phyloP scores from a whole-genome alignment of 805 yeast species.

The Wickerhamomyces xylosicus region DNA sequence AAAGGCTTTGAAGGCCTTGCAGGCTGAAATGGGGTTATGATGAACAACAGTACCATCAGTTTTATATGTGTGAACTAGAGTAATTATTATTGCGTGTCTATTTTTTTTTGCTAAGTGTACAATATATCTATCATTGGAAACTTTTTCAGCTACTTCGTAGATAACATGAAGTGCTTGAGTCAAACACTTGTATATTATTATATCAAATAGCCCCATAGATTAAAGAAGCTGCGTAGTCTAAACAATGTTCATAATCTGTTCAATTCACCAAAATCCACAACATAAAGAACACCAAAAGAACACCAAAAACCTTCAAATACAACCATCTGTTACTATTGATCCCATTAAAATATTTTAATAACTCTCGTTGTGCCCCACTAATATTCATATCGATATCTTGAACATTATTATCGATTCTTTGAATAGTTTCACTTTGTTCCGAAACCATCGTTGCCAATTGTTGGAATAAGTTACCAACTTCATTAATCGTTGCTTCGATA shows the following conservation, averaged over 20 bases:
- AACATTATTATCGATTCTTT: constrained; percentile 89
- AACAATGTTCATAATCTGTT: no score
- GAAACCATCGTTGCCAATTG: constrained; percentile 96
- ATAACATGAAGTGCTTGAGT: no score
- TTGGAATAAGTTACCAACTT: constrained; percentile 88
- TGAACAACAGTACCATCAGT: neutral
- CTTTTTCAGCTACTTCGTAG: no score
- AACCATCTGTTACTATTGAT: constrained; percentile 90
- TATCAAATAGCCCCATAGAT: no score
- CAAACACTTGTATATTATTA: no score
- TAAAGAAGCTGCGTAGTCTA: no score
- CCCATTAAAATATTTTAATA: constrained; percentile 79
- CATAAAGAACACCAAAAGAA: constrained; percentile 65
- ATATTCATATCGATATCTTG: constrained; percentile 89
- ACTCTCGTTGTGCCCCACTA: constrained; percentile 88
- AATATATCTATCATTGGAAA: no score
- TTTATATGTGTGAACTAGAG: no score
- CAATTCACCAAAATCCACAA: constrained; percentile 72
- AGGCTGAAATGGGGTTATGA: constrained; percentile 79
- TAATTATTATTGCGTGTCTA: no score
- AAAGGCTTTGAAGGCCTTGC: constrained; percentile 67
- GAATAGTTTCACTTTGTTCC: constrained; percentile 94
- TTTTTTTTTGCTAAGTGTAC: no score
- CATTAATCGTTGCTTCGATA: constrained; percentile 93
- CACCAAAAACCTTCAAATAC: constrained; percentile 81